phyloP scores from a whole-genome alignment of 768 basidiomycete genomes.

The Multifurca ochricompacta region DNA sequence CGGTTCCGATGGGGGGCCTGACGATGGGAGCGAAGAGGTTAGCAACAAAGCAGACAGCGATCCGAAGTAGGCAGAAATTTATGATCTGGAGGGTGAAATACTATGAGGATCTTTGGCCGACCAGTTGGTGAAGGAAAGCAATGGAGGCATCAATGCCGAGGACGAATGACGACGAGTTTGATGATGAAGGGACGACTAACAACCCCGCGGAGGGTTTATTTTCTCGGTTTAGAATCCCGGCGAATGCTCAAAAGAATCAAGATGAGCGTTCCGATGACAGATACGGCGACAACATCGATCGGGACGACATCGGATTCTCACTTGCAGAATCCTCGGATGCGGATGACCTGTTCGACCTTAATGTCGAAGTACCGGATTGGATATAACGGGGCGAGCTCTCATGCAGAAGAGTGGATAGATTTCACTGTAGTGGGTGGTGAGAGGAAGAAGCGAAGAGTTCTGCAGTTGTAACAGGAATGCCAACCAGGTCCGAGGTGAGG shows the following conservation, averaged over 20 bases:
- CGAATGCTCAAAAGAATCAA: constrained; percentile 23
- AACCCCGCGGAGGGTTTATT: constrained; percentile 22
- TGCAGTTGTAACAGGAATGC: too few species aligned
- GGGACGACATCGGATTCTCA: constrained; percentile 36
- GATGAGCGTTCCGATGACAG: too few species aligned
- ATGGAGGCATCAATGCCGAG: constrained; percentile 85
- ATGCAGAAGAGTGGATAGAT: constrained; percentile 49
- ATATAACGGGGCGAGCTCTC: constrained; percentile 47
- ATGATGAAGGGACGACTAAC: constrained; percentile 25
- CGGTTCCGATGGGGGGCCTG: constrained; percentile 30
- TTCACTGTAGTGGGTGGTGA: too few species aligned
- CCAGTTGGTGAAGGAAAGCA: constrained; percentile 45
- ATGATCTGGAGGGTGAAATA: constrained; percentile 79
- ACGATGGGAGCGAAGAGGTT: constrained; percentile 27
- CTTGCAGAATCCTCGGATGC: constrained; percentile 62
- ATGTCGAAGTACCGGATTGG: constrained; percentile 50
- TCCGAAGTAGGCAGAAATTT: constrained; percentile 57
- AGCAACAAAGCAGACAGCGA: constrained; percentile 41
- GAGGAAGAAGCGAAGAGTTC: constrained; percentile 31
- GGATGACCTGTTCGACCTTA: constrained; percentile 56
- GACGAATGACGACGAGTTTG: constrained; percentile 29
- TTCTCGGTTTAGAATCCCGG: constrained; percentile 25
- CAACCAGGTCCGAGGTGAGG: too few species aligned
- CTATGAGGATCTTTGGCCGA: neutral
- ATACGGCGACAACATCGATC: constrained; percentile 18